phyloP scores from a whole-genome alignment of 352 stramenopile species.

The Phytophthora tubulina region DNA sequence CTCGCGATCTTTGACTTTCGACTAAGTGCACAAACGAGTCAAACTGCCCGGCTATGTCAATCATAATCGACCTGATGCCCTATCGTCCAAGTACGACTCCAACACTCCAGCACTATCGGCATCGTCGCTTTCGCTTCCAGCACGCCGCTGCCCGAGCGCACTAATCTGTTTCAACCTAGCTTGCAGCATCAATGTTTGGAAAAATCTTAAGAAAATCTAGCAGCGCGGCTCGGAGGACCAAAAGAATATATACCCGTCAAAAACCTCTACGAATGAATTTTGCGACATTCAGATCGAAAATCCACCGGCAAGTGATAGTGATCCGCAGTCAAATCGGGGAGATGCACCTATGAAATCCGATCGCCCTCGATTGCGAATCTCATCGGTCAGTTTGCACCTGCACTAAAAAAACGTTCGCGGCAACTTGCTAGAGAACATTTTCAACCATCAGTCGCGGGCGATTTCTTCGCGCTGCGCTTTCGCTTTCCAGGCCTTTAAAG shows the following conservation, averaged over 20 bases:
- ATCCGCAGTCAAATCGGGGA: slow-evolving; percentile 1
- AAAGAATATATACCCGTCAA: background rate
- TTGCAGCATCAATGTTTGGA: background rate
- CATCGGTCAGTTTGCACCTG: background rate
- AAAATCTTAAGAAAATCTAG: background rate
- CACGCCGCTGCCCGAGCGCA: no score
- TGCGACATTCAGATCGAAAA: slow-evolving; percentile 27
- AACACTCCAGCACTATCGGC: no score
- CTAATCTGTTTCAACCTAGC: background rate
- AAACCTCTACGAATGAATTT: slow-evolving; percentile 19
- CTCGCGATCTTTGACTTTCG: slow-evolving; percentile 22
- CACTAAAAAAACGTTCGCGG: background rate
- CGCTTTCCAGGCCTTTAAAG: background rate
- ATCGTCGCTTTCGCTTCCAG: no score
- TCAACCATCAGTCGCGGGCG: background rate
- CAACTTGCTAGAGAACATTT: background rate
- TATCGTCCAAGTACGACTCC: background rate
- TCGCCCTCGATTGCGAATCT: slow-evolving; percentile 4
- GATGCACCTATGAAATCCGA: background rate
- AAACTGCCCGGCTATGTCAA: no score
- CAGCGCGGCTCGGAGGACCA: no score
- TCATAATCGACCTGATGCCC: slow-evolving; percentile 4
- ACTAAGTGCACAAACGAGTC: slow-evolving; percentile 22
- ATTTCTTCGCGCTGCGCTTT: background rate
- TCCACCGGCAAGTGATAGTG: slow-evolving; percentile 1